Evolutionary conservation across 352 stramenopile species (phyloP).

Genomic region (Phytophthora sansomeana): DNA sequence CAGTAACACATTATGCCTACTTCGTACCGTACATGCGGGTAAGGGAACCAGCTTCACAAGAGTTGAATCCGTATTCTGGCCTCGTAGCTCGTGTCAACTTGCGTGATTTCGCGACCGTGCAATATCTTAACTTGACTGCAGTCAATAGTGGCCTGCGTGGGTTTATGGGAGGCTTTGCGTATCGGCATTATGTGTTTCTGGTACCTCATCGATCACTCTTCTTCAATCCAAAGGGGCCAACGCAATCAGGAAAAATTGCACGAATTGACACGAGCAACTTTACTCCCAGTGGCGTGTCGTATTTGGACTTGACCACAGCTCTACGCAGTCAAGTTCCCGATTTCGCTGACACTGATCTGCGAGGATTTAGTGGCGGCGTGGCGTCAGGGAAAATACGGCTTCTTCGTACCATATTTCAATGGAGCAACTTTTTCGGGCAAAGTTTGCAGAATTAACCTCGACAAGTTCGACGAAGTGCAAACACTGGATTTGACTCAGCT

Average conservation of each 20-base stretch:
- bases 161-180: constrained; percentile 78
- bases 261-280: constrained; percentile 82
- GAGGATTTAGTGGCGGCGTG: constrained; percentile 73
- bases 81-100: constrained; percentile 69
- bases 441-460: constrained; percentile 80
- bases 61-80: constrained; percentile 63
- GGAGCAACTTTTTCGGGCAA: constrained; percentile 72
- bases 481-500: constrained; percentile 68
- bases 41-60: constrained; percentile 38
- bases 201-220: constrained; percentile 58
- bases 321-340: constrained; percentile 76
- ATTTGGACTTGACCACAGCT: constrained; percentile 63
- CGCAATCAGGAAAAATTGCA: constrained; percentile 69
- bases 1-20: constrained; percentile 76
- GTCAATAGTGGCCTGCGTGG: constrained; percentile 62
- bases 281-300: constrained; percentile 46
- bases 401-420: constrained; percentile 84
- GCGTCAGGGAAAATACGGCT: constrained; percentile 84
- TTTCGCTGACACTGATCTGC: constrained; percentile 60
- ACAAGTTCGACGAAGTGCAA: constrained; percentile 84
- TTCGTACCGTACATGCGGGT: constrained; percentile 78
- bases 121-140: constrained; percentile 58
- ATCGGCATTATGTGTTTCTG: constrained; percentile 77
- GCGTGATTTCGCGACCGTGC: constrained; percentile 63
- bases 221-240: constrained; percentile 27